Evolutionary conservation across 1,139 yeast genomes (phyloP).

Genomic region (Blastobotrys illinoisensis): DNA sequence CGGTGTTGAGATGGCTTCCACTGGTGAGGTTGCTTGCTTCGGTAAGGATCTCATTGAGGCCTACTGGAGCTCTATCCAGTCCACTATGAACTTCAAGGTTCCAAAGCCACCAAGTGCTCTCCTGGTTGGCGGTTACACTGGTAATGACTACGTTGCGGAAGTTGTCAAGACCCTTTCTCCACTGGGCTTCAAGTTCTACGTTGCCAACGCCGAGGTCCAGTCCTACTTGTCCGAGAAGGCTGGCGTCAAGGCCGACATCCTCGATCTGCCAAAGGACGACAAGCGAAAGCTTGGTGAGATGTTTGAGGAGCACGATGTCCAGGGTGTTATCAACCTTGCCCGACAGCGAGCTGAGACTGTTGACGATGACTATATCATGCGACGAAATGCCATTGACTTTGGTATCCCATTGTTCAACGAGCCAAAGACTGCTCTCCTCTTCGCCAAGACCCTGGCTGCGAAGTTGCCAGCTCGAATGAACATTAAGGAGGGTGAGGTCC

Average conservation of each 20-base stretch:
- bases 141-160: conserved; percentile 61
- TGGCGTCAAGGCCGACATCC: conserved; percentile 49
- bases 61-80: conserved; percentile 95
- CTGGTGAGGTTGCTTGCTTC: conserved; percentile 97
- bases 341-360: conserved; percentile 77
- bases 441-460: conserved; percentile 74
- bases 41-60: conserved; percentile 84
- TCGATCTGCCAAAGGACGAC: conserved; percentile 88
- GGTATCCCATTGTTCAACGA: conserved; percentile 95
- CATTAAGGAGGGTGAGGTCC: conserved; percentile 48
- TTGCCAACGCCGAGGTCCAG: conserved; percentile 69
- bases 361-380: conserved; percentile 93
- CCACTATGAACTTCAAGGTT: conserved; percentile 92
- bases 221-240: conserved; percentile 50
- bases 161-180: conserved; percentile 67
- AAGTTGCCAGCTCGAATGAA: conserved; percentile 51
- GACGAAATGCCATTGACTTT: conserved; percentile 98
- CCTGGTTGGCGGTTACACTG: conserved; percentile 87
- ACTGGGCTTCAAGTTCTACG: conserved; percentile 76
- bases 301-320: conserved; percentile 77
- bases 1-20: conserved; percentile 98
- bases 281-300: conserved; percentile 90
- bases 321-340: conserved; percentile 89
- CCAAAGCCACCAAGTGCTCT: conserved; percentile 89
- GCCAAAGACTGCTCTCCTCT: conserved; percentile 84